phyloP scores from a whole-genome alignment of 176 grass and related monocot species.

The Olyra latifolia region DNA sequence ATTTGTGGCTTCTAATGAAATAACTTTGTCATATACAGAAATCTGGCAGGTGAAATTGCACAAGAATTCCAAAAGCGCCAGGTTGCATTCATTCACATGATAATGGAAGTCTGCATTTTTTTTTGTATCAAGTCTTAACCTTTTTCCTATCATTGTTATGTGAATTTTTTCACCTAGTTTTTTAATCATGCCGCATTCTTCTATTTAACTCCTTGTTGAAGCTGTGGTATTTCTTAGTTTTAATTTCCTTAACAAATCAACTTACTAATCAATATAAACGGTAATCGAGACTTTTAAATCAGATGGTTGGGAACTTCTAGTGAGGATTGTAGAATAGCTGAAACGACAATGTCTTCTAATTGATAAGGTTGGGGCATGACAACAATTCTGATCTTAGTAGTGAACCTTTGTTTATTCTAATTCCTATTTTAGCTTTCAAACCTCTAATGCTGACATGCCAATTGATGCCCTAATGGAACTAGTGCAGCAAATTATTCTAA shows the following conservation, averaged over 20 bases:
- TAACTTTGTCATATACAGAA: slow-evolving; percentile 50
- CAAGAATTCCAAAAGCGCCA: slow-evolving; percentile 96
- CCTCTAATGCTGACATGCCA: slow-evolving; percentile 31
- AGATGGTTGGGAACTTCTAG: background rate
- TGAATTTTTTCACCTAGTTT: background rate
- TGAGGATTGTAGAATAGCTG: slow-evolving; percentile 3
- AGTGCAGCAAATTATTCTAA: slow-evolving; percentile 85
- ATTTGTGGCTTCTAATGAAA: slow-evolving; percentile 21
- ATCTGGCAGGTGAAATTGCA: slow-evolving; percentile 93
- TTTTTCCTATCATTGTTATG: background rate
- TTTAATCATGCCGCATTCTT: background rate
- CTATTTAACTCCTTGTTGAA: slow-evolving; percentile 16
- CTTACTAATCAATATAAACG: background rate
- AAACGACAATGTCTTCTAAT: background rate
- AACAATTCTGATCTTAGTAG: background rate
- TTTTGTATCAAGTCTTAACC: background rate
- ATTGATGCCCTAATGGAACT: slow-evolving; percentile 91
- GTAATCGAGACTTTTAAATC: background rate
- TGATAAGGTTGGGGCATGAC: background rate
- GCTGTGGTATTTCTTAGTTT: background rate
- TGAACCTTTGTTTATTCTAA: background rate
- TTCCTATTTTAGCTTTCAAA: background rate
- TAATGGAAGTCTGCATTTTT: background rate
- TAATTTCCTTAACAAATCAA: background rate
- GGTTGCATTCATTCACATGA: slow-evolving; percentile 41